Conservation (phyloP, 1,284 basidiomycete genomes). For the Cryptococcus deneoformans region DNA sequence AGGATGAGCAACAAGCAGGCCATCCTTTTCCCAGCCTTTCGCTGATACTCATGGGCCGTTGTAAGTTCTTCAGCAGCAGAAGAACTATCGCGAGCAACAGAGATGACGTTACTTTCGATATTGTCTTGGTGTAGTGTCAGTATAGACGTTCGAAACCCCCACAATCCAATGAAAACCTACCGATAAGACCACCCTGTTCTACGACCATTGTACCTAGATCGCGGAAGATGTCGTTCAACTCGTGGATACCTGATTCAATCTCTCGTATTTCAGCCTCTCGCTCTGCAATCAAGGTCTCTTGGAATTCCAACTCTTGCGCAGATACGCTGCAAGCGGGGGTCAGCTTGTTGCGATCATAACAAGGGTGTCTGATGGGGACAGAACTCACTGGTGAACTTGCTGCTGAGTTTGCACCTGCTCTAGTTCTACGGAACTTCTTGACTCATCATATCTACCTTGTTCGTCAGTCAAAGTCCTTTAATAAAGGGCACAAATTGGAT, state of each 20-base stretch:
- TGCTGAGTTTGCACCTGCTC: slow-evolving; percentile 43
- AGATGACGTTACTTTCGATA: slow-evolving; percentile 91
- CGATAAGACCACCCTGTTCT: slow-evolving; percentile 93
- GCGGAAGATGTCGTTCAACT: slow-evolving; percentile 94
- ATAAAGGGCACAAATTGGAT: slow-evolving; percentile 5
- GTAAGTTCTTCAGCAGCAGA: slow-evolving; percentile 84
- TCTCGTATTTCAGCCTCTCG: slow-evolving; percentile 93
- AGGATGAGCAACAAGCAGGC: slow-evolving; percentile 87
- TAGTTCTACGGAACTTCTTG: slow-evolving; percentile 38
- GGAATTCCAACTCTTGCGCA: slow-evolving; percentile 93
- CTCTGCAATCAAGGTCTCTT: slow-evolving; percentile 93
- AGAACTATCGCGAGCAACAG: slow-evolving; percentile 77
- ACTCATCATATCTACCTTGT: slow-evolving; percentile 22
- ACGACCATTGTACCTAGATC: slow-evolving; percentile 92
- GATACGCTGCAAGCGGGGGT: slow-evolving; percentile 57
- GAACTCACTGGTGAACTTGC: slow-evolving; percentile 26
- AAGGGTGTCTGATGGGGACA: not conserved
- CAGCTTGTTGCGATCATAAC: too few species aligned
- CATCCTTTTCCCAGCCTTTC: slow-evolving; percentile 85
- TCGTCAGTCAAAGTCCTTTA: not conserved
- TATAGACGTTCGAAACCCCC: not conserved
- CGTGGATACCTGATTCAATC: slow-evolving; percentile 96
- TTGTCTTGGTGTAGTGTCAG: slow-evolving; percentile 63
- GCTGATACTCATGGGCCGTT: slow-evolving; percentile 90
- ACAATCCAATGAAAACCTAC: slow-evolving; percentile 53